Percentiles rank a stretch among this genome's conserved stretches.
These are phyloP conservation scores for Gracilaria domingensis DNA, from an alignment of 23 red algal species.

Conservation along the genomic window DNA sequence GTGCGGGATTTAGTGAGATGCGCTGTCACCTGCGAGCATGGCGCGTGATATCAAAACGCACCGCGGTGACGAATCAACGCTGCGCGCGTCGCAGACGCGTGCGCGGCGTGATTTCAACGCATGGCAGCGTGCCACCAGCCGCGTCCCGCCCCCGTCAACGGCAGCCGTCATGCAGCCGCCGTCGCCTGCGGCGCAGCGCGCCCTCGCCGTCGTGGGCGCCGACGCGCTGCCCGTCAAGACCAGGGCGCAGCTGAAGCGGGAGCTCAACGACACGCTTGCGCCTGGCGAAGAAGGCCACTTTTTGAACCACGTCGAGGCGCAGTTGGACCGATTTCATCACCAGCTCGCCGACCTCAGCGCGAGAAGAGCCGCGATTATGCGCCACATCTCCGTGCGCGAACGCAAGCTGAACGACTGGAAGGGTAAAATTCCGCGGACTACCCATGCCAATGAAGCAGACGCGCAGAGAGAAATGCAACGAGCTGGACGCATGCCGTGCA, in stretches of 20 bases:
- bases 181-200: neutral
- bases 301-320: neutral
- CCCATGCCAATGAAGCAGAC: neutral
- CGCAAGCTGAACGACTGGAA: conserved; percentile 34
- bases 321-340: neutral
- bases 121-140: no score
- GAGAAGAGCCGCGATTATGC: neutral
- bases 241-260: conserved; percentile 8
- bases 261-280: neutral
- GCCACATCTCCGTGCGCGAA: conserved; percentile 13
- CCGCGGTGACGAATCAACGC: conserved; percentile 9
- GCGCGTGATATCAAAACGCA: conserved; percentile 2
- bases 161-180: neutral
- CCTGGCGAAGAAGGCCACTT: neutral
- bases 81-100: neutral
- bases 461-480: conserved; percentile 8
- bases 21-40: conserved; percentile 14
- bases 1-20: conserved; percentile 18
- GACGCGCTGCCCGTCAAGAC: neutral
- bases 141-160: neutral
- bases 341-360: neutral
- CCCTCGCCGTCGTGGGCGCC: neutral
- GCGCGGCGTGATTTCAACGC: neutral
- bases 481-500: neutral
- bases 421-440: conserved; percentile 17